Evolutionary conservation across 208 protist genomes (phyloP), one percentile per base, ranked within the genome.

Genomic region (Vickermania spadyakhi): DNA sequence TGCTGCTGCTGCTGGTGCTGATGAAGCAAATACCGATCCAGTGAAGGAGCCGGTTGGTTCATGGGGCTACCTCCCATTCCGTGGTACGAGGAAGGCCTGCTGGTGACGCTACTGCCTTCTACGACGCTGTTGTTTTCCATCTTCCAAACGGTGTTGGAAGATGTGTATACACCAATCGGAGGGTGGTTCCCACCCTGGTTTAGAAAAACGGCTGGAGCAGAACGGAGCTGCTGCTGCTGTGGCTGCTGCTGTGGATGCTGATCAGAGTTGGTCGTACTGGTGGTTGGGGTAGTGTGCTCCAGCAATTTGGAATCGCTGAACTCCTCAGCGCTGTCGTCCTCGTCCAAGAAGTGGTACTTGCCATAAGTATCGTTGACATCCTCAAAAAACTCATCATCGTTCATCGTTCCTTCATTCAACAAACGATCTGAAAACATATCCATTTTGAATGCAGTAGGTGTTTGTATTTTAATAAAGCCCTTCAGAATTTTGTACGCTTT

Each of bases 381-480:
- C 36, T 45, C 36, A 45, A 45, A 45, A 45, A 45, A 45, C 36
- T 45, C 36, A 45, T 45, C 36, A 7, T 45, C 36, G 18, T 45
- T 45, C 36, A 45, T 45, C 18, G 36, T 45, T 7, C 11, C 7
- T n/a, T 45, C 36, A 45, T 45, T 7, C 36, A 45, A 18, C 18
- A 45, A 45, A 18, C 18, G 7, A 18, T 45, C 36, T 45, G 36
- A 45, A 18, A n/a, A 45, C 36, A 45, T 45, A n/a, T 45, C 36
- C 36, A 45, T 45, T n/a, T n/a, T n/a, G n/a, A n/a, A n/a, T n/a
- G n/a, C n/a, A n/a, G n/a, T n/a, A n/a, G n/a, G n/a, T 53, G 42
- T 36, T 56, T 2, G 54, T 5, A 29, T 60, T 59, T 61, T 67
- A n/a, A 45, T 60, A 56, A 45, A n/a, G 18, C 13, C 14, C 41